Percentiles rank a stretch among this genome's conserved stretches.
Evolutionary conservation across 129 eudicot genomes (phyloP).

Genomic region (Smallanthus sonchifolius): DNA sequence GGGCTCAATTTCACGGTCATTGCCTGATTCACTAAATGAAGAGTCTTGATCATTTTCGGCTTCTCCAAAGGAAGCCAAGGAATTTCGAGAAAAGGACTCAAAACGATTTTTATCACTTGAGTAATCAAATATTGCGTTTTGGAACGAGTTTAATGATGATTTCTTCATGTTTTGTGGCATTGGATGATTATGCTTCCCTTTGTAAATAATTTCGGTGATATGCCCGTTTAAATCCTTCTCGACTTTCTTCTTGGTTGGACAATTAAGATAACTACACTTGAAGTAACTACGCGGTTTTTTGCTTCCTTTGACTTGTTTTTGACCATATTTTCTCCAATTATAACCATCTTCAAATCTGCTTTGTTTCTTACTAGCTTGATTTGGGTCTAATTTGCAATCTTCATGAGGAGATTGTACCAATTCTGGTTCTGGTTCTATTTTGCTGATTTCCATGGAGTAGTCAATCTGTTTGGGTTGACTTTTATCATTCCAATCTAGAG

Average conservation of each 20-base stretch:
- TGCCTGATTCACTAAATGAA: slow-evolving; percentile 51
- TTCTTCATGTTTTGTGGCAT: slow-evolving; percentile 69
- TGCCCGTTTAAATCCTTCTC: slow-evolving; percentile 69
- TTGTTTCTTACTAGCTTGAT: slow-evolving; percentile 53
- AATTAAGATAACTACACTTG: slow-evolving; percentile 68
- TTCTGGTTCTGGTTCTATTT: slow-evolving; percentile 42
- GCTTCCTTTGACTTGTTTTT: slow-evolving; percentile 88
- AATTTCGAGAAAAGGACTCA: slow-evolving; percentile 51
- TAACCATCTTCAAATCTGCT: slow-evolving; percentile 76
- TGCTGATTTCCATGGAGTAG: slow-evolving; percentile 18
- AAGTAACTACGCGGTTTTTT: slow-evolving; percentile 84
- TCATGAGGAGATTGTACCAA: slow-evolving; percentile 18
- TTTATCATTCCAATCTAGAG: slow-evolving; percentile 38
- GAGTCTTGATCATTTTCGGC: slow-evolving; percentile 71
- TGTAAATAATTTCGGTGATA: slow-evolving; percentile 74
- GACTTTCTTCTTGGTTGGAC: slow-evolving; percentile 83
- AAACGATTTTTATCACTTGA: slow-evolving; percentile 20
- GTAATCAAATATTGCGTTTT: slow-evolving; percentile 25
- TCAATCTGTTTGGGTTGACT: slow-evolving; percentile 41
- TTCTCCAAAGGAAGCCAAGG: slow-evolving; percentile 65
- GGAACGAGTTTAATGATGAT: slow-evolving; percentile 41
- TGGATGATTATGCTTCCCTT: slow-evolving; percentile 85
- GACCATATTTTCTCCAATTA: slow-evolving; percentile 96
- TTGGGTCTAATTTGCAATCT: slow-evolving; percentile 24
- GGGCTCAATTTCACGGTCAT: slow-evolving; percentile 61